Conservation (phyloP, 352 stramenopile genomes). For the Phytophthora vignae region DNA sequence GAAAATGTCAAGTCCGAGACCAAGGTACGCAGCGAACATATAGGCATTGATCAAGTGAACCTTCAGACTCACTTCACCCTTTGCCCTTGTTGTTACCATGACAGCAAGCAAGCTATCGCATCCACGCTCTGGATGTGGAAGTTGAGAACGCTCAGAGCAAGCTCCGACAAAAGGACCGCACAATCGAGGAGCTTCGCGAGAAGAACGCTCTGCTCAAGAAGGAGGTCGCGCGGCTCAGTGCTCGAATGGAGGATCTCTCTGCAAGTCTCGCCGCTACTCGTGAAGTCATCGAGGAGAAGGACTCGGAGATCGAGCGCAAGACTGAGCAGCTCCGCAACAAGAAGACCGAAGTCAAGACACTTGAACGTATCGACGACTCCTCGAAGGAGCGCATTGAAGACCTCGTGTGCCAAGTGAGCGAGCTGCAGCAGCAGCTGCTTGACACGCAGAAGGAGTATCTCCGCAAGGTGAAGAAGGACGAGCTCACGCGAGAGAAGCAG, state of each 20-base stretch:
- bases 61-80: not conserved
- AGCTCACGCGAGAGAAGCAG: slow-evolving; percentile 72
- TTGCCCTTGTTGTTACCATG: not conserved
- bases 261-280: slow-evolving; percentile 56
- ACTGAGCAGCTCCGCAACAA: slow-evolving; percentile 72
- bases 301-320: slow-evolving; percentile 67
- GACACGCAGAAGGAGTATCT: slow-evolving; percentile 85
- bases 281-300: slow-evolving; percentile 66
- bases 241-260: slow-evolving; percentile 58
- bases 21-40: slow-evolving; percentile 40
- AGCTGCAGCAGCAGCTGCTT: slow-evolving; percentile 78
- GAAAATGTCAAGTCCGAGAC: slow-evolving; percentile 73
- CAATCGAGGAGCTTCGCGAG: slow-evolving; percentile 76
- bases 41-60: not conserved
- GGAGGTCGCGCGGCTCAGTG: slow-evolving; percentile 61
- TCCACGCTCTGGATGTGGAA: slow-evolving; percentile 78
- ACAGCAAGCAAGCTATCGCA: slow-evolving; percentile 73
- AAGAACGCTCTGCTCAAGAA: slow-evolving; percentile 70
- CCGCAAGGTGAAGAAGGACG: slow-evolving; percentile 82
- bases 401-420: slow-evolving; percentile 72
- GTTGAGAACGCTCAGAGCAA: slow-evolving; percentile 81
- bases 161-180: slow-evolving; percentile 75
- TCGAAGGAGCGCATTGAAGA: slow-evolving; percentile 84
- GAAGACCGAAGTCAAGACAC: slow-evolving; percentile 83
- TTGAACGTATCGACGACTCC: slow-evolving; percentile 77